Evolutionary conservation across 345 rosid species (phyloP), one percentile per base, ranked within the genome.

Genomic region (Populus simonii): DNA sequence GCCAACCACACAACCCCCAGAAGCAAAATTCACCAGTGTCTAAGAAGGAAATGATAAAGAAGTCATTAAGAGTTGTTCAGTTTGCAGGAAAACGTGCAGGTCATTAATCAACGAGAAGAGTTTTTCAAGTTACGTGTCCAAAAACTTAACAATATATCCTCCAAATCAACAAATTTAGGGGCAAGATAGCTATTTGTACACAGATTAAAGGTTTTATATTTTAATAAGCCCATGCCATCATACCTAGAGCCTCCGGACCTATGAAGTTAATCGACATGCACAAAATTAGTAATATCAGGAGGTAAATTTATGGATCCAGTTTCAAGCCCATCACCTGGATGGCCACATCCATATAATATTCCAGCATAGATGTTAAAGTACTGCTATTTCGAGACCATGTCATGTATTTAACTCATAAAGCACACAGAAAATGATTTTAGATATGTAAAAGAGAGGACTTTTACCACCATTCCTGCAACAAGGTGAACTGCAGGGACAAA

Each of bases 401-500:
- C 66, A 18, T 16, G 57, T 55, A 72, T 13, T 51, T 55, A 74
- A 23, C 25, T 15, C n/a, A 27, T 62, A 17, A 29, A 23, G 36
- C 22, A 66, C 39, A 68, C 31, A 76, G 31, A 11, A 18, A 67
- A 70, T 47, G 62, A 11, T 49, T 22, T 47, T 73, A 62, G 55
- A 62, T 38, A 57, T 61, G 61, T 41, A 67, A 29, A 61, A 59
- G 17, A 6, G 63, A 71, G 15, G 65, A 75, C 12, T 45, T 53
- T 84, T 93, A 95, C 98, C 97, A 89, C 71, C 87, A 96, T 87
- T 83, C 93, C 97, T 25, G 98, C 96, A 74, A 81, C 89, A 75
- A 96, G 86, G 87, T 96, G 99, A 81, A 96, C 84, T 6, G 77
- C 79, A 29, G 99, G 98, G 83, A 88, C 98, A 83, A 96, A 90